Percentiles rank a stretch among this genome's conserved stretches.
Conservation (phyloP, 2,329 filamentous ascomycete genomes). For the Claviceps digitariae region DNA sequence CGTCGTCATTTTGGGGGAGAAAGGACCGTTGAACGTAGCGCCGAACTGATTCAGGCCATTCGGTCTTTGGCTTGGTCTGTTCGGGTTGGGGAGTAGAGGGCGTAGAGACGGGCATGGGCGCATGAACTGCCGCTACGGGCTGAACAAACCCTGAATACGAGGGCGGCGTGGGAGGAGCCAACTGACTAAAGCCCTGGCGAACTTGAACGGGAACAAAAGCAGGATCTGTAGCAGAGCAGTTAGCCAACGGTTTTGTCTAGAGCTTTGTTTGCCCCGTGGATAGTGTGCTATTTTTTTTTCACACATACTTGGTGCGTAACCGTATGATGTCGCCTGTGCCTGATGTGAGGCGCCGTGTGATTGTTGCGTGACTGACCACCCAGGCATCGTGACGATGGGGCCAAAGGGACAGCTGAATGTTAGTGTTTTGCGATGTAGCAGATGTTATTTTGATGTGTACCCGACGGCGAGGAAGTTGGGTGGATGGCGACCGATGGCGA, state of each 20-base stretch:
- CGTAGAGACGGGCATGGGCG: constrained; percentile 17
- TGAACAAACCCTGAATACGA: constrained; percentile 18
- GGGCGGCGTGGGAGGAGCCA: constrained; percentile 22
- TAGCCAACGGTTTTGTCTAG: constrained; percentile 8
- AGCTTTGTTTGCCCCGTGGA: not conserved
- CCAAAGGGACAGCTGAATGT: constrained; percentile 2
- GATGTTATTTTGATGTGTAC: not conserved
- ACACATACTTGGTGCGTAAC: constrained; percentile 26
- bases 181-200: constrained; percentile 43
- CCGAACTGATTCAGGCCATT: constrained; percentile 74
- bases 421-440: constrained; percentile 4
- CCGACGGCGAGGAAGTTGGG: not conserved
- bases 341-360: constrained; percentile 28
- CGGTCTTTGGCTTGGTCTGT: constrained; percentile 45
- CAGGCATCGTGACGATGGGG: constrained; percentile 20
- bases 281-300: not conserved
- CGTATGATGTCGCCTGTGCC: constrained; percentile 20
- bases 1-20: constrained; percentile 54
- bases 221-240: constrained; percentile 25
- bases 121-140: constrained; percentile 14
- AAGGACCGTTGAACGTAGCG: constrained; percentile 85
- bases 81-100: constrained; percentile 13
- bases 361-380: constrained; percentile 24
- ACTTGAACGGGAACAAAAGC: constrained; percentile 50
- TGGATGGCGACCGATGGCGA: not conserved